These are phyloP conservation scores for Gaeumannomyces sp. DNA, from an alignment of 2,329 filamentous ascomycete species.

Conservation along the genomic window DNA sequence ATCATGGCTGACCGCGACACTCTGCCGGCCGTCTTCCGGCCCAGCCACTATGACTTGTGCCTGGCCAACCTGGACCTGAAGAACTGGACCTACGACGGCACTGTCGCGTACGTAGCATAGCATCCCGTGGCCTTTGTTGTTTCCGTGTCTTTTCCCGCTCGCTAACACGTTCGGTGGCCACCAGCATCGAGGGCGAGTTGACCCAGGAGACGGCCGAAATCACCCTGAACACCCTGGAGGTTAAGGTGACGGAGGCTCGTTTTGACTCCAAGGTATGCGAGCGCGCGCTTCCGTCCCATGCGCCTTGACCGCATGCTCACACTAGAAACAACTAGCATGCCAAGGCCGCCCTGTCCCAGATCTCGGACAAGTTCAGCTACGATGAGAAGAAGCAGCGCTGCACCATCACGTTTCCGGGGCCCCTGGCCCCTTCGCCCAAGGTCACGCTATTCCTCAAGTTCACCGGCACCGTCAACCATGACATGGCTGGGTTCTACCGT, in stretches of 20 bases:
- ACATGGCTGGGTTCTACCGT: slow-evolving; percentile 96
- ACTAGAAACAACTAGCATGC: slow-evolving; percentile 27
- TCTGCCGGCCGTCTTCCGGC: slow-evolving; percentile 63
- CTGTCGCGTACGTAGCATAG: slow-evolving; percentile 47
- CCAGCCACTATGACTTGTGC: slow-evolving; percentile 77
- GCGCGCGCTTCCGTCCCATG: neutral
- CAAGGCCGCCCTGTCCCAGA: slow-evolving; percentile 49
- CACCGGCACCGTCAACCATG: slow-evolving; percentile 76
- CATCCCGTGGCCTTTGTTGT: neutral
- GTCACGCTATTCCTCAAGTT: slow-evolving; percentile 58
- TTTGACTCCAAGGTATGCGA: slow-evolving; percentile 41
- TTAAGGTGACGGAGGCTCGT: slow-evolving; percentile 65
- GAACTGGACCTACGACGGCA: slow-evolving; percentile 73
- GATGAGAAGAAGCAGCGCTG: slow-evolving; percentile 79
- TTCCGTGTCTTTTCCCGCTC: no score
- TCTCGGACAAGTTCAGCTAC: slow-evolving; percentile 66
- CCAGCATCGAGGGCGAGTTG: slow-evolving; percentile 68
- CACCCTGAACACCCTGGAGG: slow-evolving; percentile 76
- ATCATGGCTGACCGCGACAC: slow-evolving; percentile 55
- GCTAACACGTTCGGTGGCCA: neutral
- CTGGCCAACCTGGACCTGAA: slow-evolving; percentile 75
- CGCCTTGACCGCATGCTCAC: neutral
- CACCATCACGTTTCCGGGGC: slow-evolving; percentile 61
- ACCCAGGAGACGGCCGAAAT: slow-evolving; percentile 67
- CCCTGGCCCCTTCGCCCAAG: slow-evolving; percentile 61